Base-by-base conservation (phyloP, 768 basidiomycete species). In the Mycena leptocephala region DNA sequence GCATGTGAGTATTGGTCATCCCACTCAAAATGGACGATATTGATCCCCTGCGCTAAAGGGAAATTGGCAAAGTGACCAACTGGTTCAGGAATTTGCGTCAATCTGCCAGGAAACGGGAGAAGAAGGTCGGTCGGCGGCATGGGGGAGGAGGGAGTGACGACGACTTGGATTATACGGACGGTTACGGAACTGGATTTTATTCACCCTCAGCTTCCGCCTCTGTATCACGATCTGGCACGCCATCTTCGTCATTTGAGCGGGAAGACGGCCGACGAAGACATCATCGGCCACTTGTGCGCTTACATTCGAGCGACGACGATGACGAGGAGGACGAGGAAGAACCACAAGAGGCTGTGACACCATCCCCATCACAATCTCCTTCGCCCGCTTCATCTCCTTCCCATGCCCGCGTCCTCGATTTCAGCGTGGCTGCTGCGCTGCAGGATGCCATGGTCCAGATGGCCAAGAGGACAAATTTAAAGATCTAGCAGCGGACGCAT, bases 61-160 rank as follows among this genome's bases (percentile, higher is more conserved):
- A 96, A 84, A 84, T 95, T 73, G 93, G 92, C 77, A 95, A 95
- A 85, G 95, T 96, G 62, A 95, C 95, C 16, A 96, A 96, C 83
- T 96, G 95, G 95, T 96, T 96, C 89, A 89, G 95, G 51, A 96
- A 96, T 82, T 87, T 95, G 72, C 90, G 95, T 43, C 95, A 96
- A 85, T 95, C 94, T 20, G 90, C 94, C 30, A 87, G 95, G 63
- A 95, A 93, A 84, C 92, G 95, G 30, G 89, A 58, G n/a, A 78
- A 76, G 84, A 91, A 86, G 76, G 82, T 84, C 28, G 85, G 86
- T 65, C 85, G 88, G 83, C 74, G 56, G n/a, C 43, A 86, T n/a
- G 88, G 86, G 70, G 87, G 87, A 70, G 88, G 86, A 70, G 88
- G 86, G 30, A 89, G 88, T 76, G 87, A 90, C 61, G 89, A 90